These are phyloP conservation scores for Sporothrix euskadiensis DNA, from an alignment of 2,329 filamentous ascomycete species.

Conservation along the genomic window DNA sequence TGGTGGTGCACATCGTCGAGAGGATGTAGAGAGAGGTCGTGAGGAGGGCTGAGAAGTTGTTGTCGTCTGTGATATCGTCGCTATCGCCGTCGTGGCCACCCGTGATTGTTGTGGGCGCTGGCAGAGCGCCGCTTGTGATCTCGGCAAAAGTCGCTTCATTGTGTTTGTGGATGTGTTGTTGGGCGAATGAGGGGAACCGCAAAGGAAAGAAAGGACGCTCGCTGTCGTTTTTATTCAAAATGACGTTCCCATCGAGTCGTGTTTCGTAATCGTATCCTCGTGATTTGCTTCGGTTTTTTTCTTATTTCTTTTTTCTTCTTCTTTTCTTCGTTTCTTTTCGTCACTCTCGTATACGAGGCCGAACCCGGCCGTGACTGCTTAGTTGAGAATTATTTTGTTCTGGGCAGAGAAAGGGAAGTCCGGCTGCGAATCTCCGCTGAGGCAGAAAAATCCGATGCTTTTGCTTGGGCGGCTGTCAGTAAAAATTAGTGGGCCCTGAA, in stretches of 20 bases:
- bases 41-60: not conserved
- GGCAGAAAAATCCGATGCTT: constrained; percentile 16
- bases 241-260: not conserved
- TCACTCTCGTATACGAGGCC: not conserved
- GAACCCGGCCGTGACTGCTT: not conserved
- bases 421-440: constrained; percentile 14
- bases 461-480: not conserved
- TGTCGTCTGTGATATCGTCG: not conserved
- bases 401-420: not conserved
- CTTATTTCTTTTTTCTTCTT: not conserved
- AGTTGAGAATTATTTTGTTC: not conserved
- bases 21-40: not conserved
- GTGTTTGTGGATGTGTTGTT: not conserved
- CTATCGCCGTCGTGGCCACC: not conserved
- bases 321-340: not conserved
- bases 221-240: not conserved
- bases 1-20: not conserved
- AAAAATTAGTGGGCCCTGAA: not conserved
- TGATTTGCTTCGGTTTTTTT: not conserved
- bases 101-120: constrained; percentile 3
- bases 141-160: constrained; percentile 36
- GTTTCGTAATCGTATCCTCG: not conserved
- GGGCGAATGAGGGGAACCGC: not conserved
- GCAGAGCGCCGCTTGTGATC: constrained; percentile 38
- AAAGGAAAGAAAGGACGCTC: not conserved